phyloP scores from a whole-genome alignment of 2,329 filamentous ascomycete genomes.

The Botryosphaeria dothidea region DNA sequence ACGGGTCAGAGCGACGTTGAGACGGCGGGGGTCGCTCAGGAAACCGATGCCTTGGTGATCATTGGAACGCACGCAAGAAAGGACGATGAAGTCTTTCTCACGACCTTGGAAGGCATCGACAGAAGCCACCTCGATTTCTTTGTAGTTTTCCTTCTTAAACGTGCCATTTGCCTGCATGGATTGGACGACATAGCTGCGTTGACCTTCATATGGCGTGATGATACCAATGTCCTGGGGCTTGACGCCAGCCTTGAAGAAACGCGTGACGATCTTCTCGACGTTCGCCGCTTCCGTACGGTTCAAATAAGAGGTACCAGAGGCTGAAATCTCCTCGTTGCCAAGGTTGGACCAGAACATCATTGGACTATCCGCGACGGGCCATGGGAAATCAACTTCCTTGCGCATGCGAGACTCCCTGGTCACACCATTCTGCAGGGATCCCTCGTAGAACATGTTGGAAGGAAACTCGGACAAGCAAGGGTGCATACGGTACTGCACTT shows the following conservation, averaged over 20 bases:
- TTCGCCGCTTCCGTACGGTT: constrained; percentile 97
- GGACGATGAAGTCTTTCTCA: constrained; percentile 98
- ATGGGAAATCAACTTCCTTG: constrained; percentile 95
- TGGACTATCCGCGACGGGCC: constrained; percentile 88
- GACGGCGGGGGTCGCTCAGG: constrained; percentile 92
- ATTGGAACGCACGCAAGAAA: constrained; percentile 97
- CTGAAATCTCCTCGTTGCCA: constrained; percentile 96
- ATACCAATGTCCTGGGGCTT: constrained; percentile 92
- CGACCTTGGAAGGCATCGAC: constrained; percentile 98
- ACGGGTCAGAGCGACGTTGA: constrained; percentile 95
- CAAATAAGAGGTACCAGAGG: constrained; percentile 95
- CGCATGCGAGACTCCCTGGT: constrained; percentile 85
- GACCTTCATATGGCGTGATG: constrained; percentile 97
- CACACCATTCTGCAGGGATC: constrained; percentile 93
- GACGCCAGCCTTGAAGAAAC: constrained; percentile 99
- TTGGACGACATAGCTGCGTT: constrained; percentile 96
- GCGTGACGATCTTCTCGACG: constrained; percentile 96
- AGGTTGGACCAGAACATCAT: constrained; percentile 99
- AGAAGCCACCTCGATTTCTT: constrained; percentile 96
- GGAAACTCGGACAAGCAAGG: constrained; percentile 96
- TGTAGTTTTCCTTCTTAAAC: constrained; percentile 98
- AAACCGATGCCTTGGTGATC: constrained; percentile 99
- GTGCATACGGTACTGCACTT: constrained; percentile 99
- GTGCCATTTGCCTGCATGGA: constrained; percentile 99
- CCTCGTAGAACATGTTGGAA: constrained; percentile 99